Evolutionary conservation across 208 protist species (phyloP), one percentile per base, ranked within the genome.

Genomic region (Naegleria fowleri): DNA sequence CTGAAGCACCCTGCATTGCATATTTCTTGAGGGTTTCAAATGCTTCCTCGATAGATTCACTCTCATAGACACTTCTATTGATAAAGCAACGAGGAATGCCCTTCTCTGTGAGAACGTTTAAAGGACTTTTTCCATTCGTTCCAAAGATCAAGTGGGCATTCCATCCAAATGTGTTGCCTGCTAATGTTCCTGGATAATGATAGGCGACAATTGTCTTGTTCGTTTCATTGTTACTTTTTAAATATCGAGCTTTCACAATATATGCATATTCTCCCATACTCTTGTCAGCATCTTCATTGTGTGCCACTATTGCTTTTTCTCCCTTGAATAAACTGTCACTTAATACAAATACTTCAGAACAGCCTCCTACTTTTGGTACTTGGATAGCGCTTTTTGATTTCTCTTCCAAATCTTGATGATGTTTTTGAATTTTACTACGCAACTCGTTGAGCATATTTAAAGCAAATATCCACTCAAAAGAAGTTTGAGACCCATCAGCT

Each of bases 201-300:
- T 85, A 85, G 0, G 79, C 79, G 22, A 33, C n/a, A 40, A 85
- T 36, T 16, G 36, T 39, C 29, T n/a, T 79, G n/a, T 36, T 36
- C 29, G 9, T 7, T 33, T 6, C 6, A 79, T 36, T 33, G 36
- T 79, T 79, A 11, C n/a, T n/a, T 13, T 79, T 9, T 19, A 5
- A 29, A 43, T 43, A 85, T 16, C 41, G 4, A 25, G 11, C 1
- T 25, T 85, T 43, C 13, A 85, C n/a, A 39, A 85, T 85, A 43
- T 85, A 85, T 29, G 79, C n/a, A 85, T 85, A 85, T 39, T 85
- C 79, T 15, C n/a, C n/a, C n/a, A 85, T 85, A 29, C 15, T 29
- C n/a, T 39, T 43, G 19, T 85, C 79, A 43, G n/a, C 36, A 85
- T 85, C 79, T 85, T 85, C 79, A 85, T 85, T 85, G 36, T 85